Percentiles rank a stretch among this genome's conserved stretches.
These are phyloP conservation scores for Apodospora peruviana DNA, from an alignment of 495 filamentous ascomycete species.

Conservation along the genomic window DNA sequence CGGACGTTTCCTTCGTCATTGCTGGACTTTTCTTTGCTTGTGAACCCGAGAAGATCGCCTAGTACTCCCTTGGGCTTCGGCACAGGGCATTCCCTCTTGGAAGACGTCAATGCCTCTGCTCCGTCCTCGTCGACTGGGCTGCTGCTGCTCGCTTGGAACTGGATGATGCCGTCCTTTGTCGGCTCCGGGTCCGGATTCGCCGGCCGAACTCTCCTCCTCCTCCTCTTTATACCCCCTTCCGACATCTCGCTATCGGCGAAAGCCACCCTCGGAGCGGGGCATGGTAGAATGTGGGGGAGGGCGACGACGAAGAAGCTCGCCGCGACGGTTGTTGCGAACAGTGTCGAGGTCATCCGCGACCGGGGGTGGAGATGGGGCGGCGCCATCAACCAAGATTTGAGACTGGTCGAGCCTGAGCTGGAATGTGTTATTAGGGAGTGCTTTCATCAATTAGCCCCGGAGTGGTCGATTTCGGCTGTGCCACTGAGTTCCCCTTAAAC, in stretches of 20 bases:
- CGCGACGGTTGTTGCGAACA: constrained; percentile 93
- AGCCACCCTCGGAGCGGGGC: constrained; percentile 73
- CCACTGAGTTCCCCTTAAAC: background rate
- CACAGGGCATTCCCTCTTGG: constrained; percentile 65
- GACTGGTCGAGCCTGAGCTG: background rate
- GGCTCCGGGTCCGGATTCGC: constrained; percentile 12
- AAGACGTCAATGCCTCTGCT: constrained; percentile 6
- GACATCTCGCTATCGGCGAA: constrained; percentile 64
- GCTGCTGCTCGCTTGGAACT: constrained; percentile 13
- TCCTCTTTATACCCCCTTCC: constrained; percentile 44
- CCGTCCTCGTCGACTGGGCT: background rate
- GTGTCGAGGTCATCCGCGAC: constrained; percentile 81
- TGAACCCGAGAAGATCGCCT: constrained; percentile 69
- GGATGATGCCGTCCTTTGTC: constrained; percentile 34
- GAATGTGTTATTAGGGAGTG: background rate
- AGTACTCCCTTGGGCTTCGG: constrained; percentile 75
- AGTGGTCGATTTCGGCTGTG: background rate
- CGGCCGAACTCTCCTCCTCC: constrained; percentile 29
- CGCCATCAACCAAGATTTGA: constrained; percentile 55
- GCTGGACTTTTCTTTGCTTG: constrained; percentile 14
- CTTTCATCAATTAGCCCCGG: no score
- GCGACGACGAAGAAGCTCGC: constrained; percentile 87
- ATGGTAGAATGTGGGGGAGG: constrained; percentile 88
- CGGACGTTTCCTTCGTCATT: constrained; percentile 2
- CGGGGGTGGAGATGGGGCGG: constrained; percentile 89